Evolutionary conservation across 495 filamentous ascomycete genomes (phyloP).

Genomic region (Glutinoglossum americanum): DNA sequence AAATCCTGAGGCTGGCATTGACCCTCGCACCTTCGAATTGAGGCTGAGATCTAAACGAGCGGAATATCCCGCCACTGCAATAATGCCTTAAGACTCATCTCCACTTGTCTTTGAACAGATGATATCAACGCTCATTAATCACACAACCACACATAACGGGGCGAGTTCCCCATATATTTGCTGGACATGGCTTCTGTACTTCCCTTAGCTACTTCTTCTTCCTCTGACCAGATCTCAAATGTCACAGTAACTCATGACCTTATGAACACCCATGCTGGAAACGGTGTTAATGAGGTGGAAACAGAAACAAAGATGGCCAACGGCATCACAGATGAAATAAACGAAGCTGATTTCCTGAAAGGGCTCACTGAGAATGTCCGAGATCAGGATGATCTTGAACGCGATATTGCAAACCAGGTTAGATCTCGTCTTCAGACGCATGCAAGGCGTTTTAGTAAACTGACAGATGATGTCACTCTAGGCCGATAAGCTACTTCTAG

Average conservation of each 20-base stretch:
- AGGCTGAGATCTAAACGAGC: not conserved
- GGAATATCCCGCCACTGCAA: not conserved
- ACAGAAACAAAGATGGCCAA: not conserved
- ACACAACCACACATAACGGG: too few species aligned
- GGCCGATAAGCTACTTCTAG: conserved; percentile 55
- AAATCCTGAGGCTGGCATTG: not conserved
- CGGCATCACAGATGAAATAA: not conserved
- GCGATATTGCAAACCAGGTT: conserved; percentile 40
- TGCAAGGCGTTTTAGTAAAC: not conserved
- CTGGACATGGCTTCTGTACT: not conserved
- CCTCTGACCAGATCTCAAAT: not conserved
- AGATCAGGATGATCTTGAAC: conserved; percentile 67
- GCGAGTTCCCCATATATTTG: not conserved
- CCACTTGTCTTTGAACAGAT: not conserved
- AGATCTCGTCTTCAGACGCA: not conserved
- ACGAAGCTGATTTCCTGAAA: conserved; percentile 41
- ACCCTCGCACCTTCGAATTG: not conserved
- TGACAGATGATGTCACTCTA: conserved; percentile 15
- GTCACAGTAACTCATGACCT: not conserved
- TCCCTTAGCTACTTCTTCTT: not conserved
- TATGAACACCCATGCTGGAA: not conserved
- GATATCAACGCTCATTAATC: not conserved
- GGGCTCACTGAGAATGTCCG: conserved; percentile 52
- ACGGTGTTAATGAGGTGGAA: not conserved
- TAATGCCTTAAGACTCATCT: not conserved